phyloP scores from a whole-genome alignment of 257 asterid genomes.

The Coffea eugenioides region DNA sequence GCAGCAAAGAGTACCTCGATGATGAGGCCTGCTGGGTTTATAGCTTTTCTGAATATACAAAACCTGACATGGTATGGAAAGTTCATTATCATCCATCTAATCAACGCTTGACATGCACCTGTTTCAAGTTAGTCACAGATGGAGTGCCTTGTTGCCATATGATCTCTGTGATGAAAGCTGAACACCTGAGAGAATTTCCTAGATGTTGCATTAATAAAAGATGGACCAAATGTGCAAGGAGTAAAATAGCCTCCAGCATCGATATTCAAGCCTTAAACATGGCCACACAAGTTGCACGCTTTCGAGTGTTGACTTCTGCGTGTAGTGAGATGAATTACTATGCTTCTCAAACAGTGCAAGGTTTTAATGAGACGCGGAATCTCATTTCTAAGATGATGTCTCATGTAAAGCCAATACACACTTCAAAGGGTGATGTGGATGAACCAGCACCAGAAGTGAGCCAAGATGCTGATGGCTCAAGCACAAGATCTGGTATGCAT shows the following conservation, averaged over 20 bases:
- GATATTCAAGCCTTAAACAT: slow-evolving; percentile 4
- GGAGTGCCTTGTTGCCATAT: slow-evolving; percentile 15
- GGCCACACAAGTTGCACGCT: not conserved
- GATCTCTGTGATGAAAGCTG: slow-evolving; percentile 6
- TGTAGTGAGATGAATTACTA: slow-evolving; percentile 5
- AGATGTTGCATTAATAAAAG: slow-evolving; percentile 3
- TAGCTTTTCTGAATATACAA: not conserved
- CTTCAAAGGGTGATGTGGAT: slow-evolving; percentile 4
- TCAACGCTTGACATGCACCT: not conserved
- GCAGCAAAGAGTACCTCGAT: not conserved
- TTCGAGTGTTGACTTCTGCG: slow-evolving; percentile 1
- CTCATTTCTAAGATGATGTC: not conserved
- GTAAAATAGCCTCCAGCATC: not conserved
- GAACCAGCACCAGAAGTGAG: not conserved
- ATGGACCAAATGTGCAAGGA: slow-evolving; percentile 2
- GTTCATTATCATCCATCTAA: not conserved
- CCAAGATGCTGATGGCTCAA: not conserved
- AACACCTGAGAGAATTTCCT: slow-evolving; percentile 12
- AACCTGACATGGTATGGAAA: not conserved
- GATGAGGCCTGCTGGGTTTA: not conserved
- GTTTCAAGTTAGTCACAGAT: slow-evolving; percentile 10
- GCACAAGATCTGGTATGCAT: not conserved
- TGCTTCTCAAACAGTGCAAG: slow-evolving; percentile 10
- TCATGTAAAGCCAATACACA: not conserved
- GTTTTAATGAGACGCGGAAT: not conserved